Evolutionary conservation across 768 basidiomycete genomes (phyloP).

Genomic region (Roridomyces roridus): DNA sequence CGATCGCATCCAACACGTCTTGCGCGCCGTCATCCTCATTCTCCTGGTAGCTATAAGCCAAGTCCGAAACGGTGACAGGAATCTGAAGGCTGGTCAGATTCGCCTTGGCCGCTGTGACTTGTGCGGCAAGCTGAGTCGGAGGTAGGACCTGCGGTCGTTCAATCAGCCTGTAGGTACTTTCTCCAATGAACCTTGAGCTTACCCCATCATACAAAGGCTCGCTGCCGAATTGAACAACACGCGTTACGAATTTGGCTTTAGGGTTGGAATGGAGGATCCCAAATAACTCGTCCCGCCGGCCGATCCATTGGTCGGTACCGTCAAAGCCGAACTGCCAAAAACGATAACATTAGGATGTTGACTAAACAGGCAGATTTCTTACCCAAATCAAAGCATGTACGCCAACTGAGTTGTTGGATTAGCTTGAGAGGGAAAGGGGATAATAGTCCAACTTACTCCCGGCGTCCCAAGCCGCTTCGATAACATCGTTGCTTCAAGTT

Average conservation of each 20-base stretch:
- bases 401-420: conserved; percentile 45
- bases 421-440: background rate
- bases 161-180: no score
- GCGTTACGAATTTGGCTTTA: conserved; percentile 68
- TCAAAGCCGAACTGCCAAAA: conserved; percentile 53
- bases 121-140: conserved; percentile 51
- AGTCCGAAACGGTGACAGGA: conserved; percentile 71
- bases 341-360: background rate
- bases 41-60: conserved; percentile 63
- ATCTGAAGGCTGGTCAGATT: conserved; percentile 60
- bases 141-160: conserved; percentile 54
- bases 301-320: conserved; percentile 54
- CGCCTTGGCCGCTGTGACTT: conserved; percentile 56
- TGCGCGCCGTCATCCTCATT: conserved; percentile 57
- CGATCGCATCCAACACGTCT: conserved; percentile 62
- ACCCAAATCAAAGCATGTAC: conserved; percentile 66
- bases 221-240: conserved; percentile 73
- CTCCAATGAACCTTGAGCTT: background rate
- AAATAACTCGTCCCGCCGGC: conserved; percentile 59
- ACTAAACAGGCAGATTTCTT: conserved; percentile 23
- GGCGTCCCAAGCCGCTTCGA: conserved; percentile 72
- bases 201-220: conserved; percentile 66
- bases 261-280: conserved; percentile 60
- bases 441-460: conserved; percentile 29
- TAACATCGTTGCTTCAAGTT: conserved; percentile 53